A percentile compares a stretch with the other conserved stretches of the same genome.
These are phyloP conservation scores for Meyerozyma elateridarum DNA, from an alignment of 1,139 yeast genomes.

Conservation along the genomic window DNA sequence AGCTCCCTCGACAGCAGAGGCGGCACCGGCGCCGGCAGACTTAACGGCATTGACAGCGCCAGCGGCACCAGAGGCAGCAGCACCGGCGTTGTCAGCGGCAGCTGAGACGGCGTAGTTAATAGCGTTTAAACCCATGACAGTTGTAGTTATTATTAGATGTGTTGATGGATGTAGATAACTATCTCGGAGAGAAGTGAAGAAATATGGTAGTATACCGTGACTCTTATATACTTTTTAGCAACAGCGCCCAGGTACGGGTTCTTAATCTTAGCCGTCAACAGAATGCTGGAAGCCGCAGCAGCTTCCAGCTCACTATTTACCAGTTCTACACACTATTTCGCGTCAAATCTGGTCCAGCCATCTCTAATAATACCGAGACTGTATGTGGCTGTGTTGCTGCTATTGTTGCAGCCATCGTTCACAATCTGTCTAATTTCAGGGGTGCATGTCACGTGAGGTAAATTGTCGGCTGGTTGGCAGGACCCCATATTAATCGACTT, in stretches of 20 bases:
- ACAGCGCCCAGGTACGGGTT: background rate
- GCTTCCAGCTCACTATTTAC: constrained; percentile 1
- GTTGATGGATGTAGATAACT: too few relatives aligned
- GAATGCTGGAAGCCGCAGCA: constrained; percentile 1
- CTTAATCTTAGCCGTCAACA: background rate
- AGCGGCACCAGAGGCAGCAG: constrained; percentile 5
- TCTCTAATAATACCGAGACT: too few relatives aligned
- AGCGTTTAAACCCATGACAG: constrained; percentile 13
- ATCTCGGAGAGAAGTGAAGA: too few relatives aligned
- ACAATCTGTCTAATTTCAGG: constrained; percentile 2
- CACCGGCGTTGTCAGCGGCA: constrained; percentile 6
- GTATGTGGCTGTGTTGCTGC: background rate
- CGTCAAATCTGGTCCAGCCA: too few relatives aligned
- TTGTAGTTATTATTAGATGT: too few relatives aligned
- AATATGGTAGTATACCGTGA: too few relatives aligned
- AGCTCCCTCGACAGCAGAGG: constrained; percentile 6
- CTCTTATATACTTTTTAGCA: background rate
- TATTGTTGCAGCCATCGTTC: constrained; percentile 1
- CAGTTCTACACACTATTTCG: too few relatives aligned
- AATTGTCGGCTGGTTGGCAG: too few relatives aligned
- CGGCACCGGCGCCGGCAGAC: constrained; percentile 10
- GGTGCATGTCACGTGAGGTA: too few relatives aligned
- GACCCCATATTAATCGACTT: too few relatives aligned
- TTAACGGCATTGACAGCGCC: constrained; percentile 9
- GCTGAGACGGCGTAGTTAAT: constrained; percentile 14